A percentile compares a stretch with the other conserved stretches of the same genome.
Evolutionary conservation across 169 alveolate species (phyloP).

Genomic region (Eimeria tenella): DNA sequence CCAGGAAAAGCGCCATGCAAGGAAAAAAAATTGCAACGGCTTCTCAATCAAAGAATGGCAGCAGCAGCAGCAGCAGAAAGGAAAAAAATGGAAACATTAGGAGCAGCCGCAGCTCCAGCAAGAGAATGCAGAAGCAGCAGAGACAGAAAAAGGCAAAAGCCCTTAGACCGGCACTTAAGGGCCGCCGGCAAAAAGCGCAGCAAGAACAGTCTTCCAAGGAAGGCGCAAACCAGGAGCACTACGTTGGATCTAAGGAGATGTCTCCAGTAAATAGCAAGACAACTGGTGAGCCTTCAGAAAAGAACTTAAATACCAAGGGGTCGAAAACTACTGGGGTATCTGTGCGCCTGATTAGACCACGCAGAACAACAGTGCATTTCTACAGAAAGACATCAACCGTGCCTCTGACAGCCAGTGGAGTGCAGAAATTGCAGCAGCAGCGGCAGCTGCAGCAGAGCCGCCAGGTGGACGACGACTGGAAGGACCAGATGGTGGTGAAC

Average conservation of each 20-base stretch:
- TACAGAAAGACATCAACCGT: slow-evolving; percentile 56
- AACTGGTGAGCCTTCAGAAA: neutral
- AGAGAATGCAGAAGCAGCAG: slow-evolving; percentile 14
- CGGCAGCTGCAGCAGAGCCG: slow-evolving; percentile 64
- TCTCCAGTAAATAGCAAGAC: slow-evolving; percentile 14
- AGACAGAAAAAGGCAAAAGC: slow-evolving; percentile 51
- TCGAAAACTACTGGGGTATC: slow-evolving; percentile 9
- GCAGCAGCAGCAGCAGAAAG: neutral
- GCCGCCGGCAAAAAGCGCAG: slow-evolving; percentile 51
- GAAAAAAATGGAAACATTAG: neutral
- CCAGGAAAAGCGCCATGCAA: neutral
- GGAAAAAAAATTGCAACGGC: neutral
- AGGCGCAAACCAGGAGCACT: neutral
- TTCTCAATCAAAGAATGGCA: neutral
- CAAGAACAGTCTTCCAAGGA: neutral
- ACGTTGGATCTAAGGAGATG: neutral
- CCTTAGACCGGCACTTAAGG: slow-evolving; percentile 61
- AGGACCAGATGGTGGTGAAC: slow-evolving; percentile 66
- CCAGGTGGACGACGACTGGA: slow-evolving; percentile 49
- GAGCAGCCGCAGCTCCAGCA: slow-evolving; percentile 55
- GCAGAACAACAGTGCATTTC: slow-evolving; percentile 56
- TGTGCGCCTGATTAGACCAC: slow-evolving; percentile 29
- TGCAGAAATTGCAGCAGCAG: neutral
- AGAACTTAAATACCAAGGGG: neutral
- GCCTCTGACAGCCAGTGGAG: neutral